Evolutionary conservation across 169 alveolate genomes (phyloP).

Genomic region (Babesia gibsoni): DNA sequence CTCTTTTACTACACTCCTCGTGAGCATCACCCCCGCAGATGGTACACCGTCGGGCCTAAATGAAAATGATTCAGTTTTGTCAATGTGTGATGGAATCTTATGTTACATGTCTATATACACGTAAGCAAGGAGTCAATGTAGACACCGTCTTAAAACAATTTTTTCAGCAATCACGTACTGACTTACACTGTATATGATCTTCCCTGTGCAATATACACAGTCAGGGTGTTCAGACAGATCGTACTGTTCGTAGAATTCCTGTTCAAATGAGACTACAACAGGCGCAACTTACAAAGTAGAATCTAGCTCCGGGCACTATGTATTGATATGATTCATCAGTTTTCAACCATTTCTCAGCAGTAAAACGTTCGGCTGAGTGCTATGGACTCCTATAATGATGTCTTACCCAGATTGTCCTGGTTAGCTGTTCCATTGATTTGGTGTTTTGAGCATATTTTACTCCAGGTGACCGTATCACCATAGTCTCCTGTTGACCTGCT

Average conservation of each 20-base stretch:
- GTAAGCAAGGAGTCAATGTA: too few species aligned
- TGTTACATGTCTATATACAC: too few species aligned
- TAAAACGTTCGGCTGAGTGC: constrained; percentile 27
- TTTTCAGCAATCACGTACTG: too few species aligned
- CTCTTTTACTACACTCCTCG: too few species aligned
- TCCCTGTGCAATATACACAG: constrained; percentile 22
- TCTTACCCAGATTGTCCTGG: constrained; percentile 18
- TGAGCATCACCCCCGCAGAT: too few species aligned
- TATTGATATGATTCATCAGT: neutral
- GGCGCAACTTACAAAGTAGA: constrained; percentile 26
- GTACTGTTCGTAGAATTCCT: constrained; percentile 26
- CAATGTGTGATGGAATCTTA: too few species aligned
- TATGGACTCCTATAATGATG: neutral
- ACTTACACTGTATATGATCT: constrained; percentile 31
- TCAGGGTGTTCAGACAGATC: constrained; percentile 5
- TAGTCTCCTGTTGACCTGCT: neutral
- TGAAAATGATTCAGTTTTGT: too few species aligned
- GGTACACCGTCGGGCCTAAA: too few species aligned
- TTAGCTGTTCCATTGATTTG: neutral
- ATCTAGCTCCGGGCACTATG: constrained; percentile 42
- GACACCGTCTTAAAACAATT: too few species aligned
- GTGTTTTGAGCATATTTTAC: constrained; percentile 18
- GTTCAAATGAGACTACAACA: neutral
- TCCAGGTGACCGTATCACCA: constrained; percentile 14
- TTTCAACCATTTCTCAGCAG: constrained; percentile 24